Evolutionary conservation across 768 basidiomycete genomes (phyloP).

Genomic region (Pleurotus tuoliensis): DNA sequence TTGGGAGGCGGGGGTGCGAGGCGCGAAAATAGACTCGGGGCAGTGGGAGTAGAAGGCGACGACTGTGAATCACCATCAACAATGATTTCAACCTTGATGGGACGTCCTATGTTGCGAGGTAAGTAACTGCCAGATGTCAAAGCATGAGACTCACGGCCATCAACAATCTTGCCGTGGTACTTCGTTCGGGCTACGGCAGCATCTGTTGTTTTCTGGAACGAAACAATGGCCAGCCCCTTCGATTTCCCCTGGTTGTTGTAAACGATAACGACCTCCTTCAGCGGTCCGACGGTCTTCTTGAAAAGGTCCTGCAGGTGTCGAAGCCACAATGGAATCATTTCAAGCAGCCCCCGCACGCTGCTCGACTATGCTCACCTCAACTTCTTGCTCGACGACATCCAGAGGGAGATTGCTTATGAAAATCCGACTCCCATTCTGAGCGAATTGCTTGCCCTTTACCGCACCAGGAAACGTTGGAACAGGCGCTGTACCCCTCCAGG

Average conservation of each 20-base stretch:
- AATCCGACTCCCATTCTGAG: conserved; percentile 54
- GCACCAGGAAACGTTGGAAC: conserved; percentile 11
- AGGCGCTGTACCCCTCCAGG: conserved; percentile 46
- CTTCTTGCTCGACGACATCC: conserved; percentile 67
- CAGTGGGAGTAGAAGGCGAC: conserved; percentile 13
- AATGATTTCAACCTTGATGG: conserved; percentile 64
- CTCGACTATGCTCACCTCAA: conserved; percentile 44
- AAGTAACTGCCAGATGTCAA: background rate
- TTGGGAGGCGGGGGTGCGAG: background rate
- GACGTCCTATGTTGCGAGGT: conserved; percentile 42
- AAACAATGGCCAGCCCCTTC: conserved; percentile 77
- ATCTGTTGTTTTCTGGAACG: conserved; percentile 61
- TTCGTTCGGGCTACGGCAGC: conserved; percentile 60
- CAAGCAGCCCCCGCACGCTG: background rate
- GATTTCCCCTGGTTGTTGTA: conserved; percentile 74
- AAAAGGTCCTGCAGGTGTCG: conserved; percentile 56
- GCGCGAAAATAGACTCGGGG: background rate
- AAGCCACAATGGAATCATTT: background rate
- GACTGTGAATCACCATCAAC: conserved; percentile 34
- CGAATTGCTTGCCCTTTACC: conserved; percentile 27
- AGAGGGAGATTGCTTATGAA: conserved; percentile 59
- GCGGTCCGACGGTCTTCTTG: conserved; percentile 69
- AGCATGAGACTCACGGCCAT: conserved; percentile 46
- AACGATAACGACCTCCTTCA: conserved; percentile 66
- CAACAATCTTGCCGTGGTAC: conserved; percentile 76